phyloP scores from a whole-genome alignment of 2,329 filamentous ascomycete species.

The Aureobasidium sp. region DNA sequence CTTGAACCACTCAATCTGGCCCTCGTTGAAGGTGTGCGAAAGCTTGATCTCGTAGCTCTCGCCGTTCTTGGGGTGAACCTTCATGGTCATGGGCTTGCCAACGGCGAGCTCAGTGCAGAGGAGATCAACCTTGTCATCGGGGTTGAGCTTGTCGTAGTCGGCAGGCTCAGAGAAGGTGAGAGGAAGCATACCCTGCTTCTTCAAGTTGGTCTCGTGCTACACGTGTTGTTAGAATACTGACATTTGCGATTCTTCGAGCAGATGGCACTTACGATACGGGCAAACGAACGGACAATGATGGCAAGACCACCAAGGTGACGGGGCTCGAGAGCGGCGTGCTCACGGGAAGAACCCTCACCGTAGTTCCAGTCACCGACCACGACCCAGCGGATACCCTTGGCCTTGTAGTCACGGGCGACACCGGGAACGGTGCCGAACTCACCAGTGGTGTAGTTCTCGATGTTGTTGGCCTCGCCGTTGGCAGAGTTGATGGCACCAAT shows the following conservation, averaged over 20 bases:
- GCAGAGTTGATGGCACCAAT: conserved; percentile 94
- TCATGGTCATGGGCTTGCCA: conserved; percentile 86
- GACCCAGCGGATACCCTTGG: conserved; percentile 92
- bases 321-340: conserved; percentile 96
- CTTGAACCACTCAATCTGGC: conserved; percentile 98
- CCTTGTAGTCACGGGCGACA: conserved; percentile 97
- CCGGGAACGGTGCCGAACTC: conserved; percentile 84
- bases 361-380: conserved; percentile 99
- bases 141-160: conserved; percentile 95
- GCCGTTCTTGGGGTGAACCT: conserved; percentile 78
- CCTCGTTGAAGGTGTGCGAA: conserved; percentile 94
- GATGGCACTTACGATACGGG: conserved; percentile 63
- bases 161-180: conserved; percentile 89
- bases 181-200: conserved; percentile 99
- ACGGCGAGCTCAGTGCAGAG: conserved; percentile 82
- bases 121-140: conserved; percentile 87
- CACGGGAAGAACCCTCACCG: conserved; percentile 93
- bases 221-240: conserved; percentile 17
- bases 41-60: conserved; percentile 74
- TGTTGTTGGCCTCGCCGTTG: conserved; percentile 95
- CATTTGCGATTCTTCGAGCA: neutral
- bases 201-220: conserved; percentile 96
- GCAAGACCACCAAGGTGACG: conserved; percentile 94
- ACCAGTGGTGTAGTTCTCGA: conserved; percentile 82
- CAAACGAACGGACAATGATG: conserved; percentile 92